Evolutionary conservation across 805 yeast genomes (phyloP).

Genomic region (Candida vartiovaarae): DNA sequence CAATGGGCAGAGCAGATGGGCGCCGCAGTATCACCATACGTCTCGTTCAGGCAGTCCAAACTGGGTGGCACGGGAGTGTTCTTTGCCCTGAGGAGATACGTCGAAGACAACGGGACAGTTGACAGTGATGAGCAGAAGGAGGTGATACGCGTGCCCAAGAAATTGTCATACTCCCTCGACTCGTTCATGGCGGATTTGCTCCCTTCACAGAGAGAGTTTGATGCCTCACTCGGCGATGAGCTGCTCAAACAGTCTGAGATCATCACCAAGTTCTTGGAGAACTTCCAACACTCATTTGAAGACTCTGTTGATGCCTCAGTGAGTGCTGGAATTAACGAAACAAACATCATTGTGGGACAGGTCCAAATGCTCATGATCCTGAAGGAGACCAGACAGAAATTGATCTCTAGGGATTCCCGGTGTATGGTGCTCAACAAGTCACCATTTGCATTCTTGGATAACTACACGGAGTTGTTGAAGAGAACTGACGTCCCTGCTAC

Average conservation of each 20-base stretch:
- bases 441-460: slow-evolving; percentile 22
- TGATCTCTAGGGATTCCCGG: not conserved
- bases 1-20: slow-evolving; percentile 12
- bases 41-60: slow-evolving; percentile 19
- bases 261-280: slow-evolving; percentile 15
- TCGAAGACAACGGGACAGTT: slow-evolving; percentile 1
- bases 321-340: slow-evolving; percentile 19
- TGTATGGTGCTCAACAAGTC: slow-evolving; percentile 6
- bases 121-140: slow-evolving; percentile 19
- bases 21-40: slow-evolving; percentile 2
- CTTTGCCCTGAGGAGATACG: slow-evolving; percentile 8
- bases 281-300: slow-evolving; percentile 12
- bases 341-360: slow-evolving; percentile 23
- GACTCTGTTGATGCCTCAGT: slow-evolving; percentile 19
- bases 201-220: slow-evolving; percentile 13
- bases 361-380: slow-evolving; percentile 15
- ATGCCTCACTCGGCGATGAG: slow-evolving; percentile 2
- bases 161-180: slow-evolving; percentile 27
- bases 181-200: slow-evolving; percentile 18
- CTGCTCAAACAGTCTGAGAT: slow-evolving; percentile 13
- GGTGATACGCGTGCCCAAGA: slow-evolving; percentile 33
- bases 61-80: slow-evolving; percentile 34
- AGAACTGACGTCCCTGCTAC: slow-evolving; percentile 25
- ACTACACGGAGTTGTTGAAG: slow-evolving; percentile 29
- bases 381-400: slow-evolving; percentile 10